phyloP scores from a whole-genome alignment of 768 basidiomycete species.

The Russula dissimulans region DNA sequence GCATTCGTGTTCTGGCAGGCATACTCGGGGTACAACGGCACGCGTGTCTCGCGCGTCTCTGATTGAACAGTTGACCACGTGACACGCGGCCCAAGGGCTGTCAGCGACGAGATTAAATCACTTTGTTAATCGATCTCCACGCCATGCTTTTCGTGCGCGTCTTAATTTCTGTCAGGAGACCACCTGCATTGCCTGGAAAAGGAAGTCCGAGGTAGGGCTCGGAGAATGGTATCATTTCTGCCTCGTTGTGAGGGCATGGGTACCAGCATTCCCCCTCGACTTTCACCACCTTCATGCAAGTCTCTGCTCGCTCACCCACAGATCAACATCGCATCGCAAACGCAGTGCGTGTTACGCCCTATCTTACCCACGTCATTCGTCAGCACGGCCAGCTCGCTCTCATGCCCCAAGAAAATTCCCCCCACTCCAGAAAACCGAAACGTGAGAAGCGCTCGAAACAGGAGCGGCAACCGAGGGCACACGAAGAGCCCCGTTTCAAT shows the following conservation, averaged over 20 bases:
- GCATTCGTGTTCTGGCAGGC: conserved; percentile 20
- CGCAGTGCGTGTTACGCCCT: conserved; percentile 35
- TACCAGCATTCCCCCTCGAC: conserved; percentile 17
- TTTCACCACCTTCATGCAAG: conserved; percentile 17
- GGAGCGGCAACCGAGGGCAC: conserved; percentile 9
- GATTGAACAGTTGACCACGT: not conserved
- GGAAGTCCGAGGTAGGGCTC: conserved; percentile 10
- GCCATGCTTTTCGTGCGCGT: not conserved
- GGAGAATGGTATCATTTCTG: conserved; percentile 3
- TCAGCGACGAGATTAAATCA: not conserved
- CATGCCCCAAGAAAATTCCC: conserved; percentile 43
- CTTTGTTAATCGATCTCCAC: not conserved
- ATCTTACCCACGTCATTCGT: conserved; percentile 46
- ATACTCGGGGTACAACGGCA: not conserved
- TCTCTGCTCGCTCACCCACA: conserved; percentile 18
- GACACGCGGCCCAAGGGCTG: not conserved
- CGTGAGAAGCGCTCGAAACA: conserved; percentile 20
- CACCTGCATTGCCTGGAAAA: conserved; percentile 8
- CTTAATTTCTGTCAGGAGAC: conserved; percentile 7
- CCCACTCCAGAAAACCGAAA: conserved; percentile 37
- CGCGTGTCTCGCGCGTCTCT: not conserved
- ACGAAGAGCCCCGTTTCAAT: conserved; percentile 20
- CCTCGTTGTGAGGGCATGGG: conserved; percentile 22
- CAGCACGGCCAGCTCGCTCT: conserved; percentile 45
- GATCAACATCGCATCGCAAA: conserved; percentile 21